Base-by-base conservation (phyloP, 1,139 yeast species). In the Sugiyamaella castrensis region DNA sequence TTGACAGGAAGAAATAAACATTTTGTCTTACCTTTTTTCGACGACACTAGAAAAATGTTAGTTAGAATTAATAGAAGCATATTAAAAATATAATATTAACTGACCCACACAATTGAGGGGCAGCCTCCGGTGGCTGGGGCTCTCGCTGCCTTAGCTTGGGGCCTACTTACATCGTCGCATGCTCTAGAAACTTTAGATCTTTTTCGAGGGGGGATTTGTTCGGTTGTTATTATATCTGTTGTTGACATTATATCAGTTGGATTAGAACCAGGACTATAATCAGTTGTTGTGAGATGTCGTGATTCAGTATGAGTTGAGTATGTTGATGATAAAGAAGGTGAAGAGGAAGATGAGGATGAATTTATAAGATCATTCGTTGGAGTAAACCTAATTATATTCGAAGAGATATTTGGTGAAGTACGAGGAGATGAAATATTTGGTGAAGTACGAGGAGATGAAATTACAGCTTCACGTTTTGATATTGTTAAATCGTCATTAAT, bases 121-220 rank as follows among this genome's bases (percentile, higher is more conserved):
- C n/a, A 35, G 38, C 16, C 5, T 3, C 5, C 38, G n/a, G n/a
- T n/a, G n/a, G n/a, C n/a, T n/a, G n/a, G n/a, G n/a, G n/a, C n/a
- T n/a, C n/a, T n/a, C n/a, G n/a, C n/a, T n/a, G n/a, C n/a, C n/a
- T n/a, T n/a, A n/a, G n/a, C n/a, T n/a, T 30, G 32, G 32, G 32
- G n/a, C n/a, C n/a, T 16, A 56, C 64, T 47, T 46, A 61, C 65
- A 55, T 71, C 74, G 56, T 71, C 75, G 56, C 75, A 71, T 13
- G 75, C 75, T 28, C 75, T 58, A 6, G 75, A 71, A 4, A 71
- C 73, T 50, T 71, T 71, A 35, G 73, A 65, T 30, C 75, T 65
- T 53, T 70, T 71, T 27, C 71, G 62, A 11, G 69, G 68, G 4
- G 65, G 59, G 13, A 60, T 55, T 36, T 53, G 48, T 15, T 40